These are phyloP conservation scores for Argentina anserina DNA, from an alignment of 306 rosid species.

Conservation along the genomic window DNA sequence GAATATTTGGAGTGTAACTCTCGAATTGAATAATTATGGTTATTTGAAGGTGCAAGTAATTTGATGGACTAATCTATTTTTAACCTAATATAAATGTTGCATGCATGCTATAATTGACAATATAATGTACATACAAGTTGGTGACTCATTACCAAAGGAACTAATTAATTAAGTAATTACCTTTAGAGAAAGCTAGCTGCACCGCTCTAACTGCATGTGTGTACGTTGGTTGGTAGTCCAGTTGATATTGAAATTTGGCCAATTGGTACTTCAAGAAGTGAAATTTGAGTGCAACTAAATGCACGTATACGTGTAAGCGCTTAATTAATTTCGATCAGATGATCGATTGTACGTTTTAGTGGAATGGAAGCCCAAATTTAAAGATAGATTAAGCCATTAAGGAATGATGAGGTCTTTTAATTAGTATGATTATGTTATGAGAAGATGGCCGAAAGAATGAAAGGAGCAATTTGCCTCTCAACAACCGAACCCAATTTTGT, in stretches of 20 bases:
- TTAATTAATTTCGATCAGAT: not conserved
- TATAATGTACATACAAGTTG: too few relatives aligned
- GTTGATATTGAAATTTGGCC: too few relatives aligned
- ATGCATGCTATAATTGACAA: too few relatives aligned
- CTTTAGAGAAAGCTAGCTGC: too few relatives aligned
- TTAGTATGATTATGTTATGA: constrained; percentile 42
- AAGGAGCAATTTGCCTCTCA: constrained; percentile 55
- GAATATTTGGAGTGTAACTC: not conserved
- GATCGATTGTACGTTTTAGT: not conserved
- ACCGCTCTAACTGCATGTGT: too few relatives aligned
- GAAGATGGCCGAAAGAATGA: constrained; percentile 34
- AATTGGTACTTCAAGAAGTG: too few relatives aligned
- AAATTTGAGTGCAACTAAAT: not conserved
- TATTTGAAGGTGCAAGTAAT: not conserved
- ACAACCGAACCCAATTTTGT: constrained; percentile 64
- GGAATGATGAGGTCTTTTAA: constrained; percentile 29
- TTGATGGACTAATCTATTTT: not conserved
- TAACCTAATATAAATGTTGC: not conserved
- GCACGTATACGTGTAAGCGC: not conserved
- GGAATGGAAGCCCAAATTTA: not conserved
- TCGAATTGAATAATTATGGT: not conserved
- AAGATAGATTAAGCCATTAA: too few relatives aligned
- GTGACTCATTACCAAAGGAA: too few relatives aligned
- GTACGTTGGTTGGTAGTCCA: too few relatives aligned
- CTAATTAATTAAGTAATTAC: too few relatives aligned